Evolutionary conservation across 805 yeast species (phyloP).

Genomic region (Suhomyces sp.): DNA sequence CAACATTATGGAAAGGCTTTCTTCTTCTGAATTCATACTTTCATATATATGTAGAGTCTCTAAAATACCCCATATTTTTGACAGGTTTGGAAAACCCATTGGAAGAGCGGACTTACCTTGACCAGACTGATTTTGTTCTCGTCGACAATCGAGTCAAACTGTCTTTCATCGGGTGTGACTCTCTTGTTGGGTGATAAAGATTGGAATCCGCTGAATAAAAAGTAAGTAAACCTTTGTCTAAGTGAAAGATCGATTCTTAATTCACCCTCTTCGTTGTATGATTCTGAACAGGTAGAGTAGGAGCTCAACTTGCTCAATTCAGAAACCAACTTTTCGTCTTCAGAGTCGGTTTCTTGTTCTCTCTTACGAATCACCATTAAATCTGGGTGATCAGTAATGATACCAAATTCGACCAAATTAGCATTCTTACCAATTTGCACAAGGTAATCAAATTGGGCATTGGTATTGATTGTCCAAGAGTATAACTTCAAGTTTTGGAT

Average conservation of each 20-base stretch:
- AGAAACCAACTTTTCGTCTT: constrained; percentile 6
- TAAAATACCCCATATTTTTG: constrained; percentile 27
- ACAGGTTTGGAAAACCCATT: constrained; percentile 22
- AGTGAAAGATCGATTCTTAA: constrained; percentile 11
- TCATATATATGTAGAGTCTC: too few species aligned
- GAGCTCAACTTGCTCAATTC: constrained; percentile 11
- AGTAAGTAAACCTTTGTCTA: constrained; percentile 16
- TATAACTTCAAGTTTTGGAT: constrained; percentile 32
- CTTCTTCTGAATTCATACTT: too few species aligned
- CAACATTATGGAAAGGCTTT: too few species aligned
- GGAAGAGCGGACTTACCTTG: constrained; percentile 12
- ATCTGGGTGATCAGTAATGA: constrained; percentile 39
- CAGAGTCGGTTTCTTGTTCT: constrained; percentile 2
- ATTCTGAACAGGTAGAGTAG: constrained; percentile 5
- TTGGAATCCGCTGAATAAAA: constrained; percentile 11
- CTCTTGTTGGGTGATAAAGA: constrained; percentile 11
- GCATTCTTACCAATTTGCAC: constrained; percentile 23
- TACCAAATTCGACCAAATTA: constrained; percentile 31
- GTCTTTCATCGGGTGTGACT: constrained; percentile 15
- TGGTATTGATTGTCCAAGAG: constrained; percentile 41
- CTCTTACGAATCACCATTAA: constrained; percentile 23
- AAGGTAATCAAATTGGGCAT: constrained; percentile 36
- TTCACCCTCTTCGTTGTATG: constrained; percentile 8
- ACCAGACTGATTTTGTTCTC: constrained; percentile 14
- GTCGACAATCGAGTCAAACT: constrained; percentile 22